phyloP scores from a whole-genome alignment of 331 rosid genomes.

The Cydonia oblonga region DNA sequence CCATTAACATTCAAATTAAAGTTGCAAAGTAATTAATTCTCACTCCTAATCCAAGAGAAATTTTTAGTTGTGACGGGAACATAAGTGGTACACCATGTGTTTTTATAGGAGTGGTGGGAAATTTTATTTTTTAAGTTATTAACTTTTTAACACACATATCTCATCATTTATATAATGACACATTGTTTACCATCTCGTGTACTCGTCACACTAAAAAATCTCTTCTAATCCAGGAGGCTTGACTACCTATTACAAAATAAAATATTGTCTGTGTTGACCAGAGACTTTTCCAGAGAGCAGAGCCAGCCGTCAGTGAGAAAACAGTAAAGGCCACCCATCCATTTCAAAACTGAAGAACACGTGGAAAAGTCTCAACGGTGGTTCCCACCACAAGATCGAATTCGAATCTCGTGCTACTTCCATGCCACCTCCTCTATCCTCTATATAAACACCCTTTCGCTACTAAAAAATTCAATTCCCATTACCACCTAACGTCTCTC shows the following conservation, averaged over 20 bases:
- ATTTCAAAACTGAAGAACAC: neutral
- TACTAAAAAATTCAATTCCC: neutral
- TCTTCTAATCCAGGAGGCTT: too few relatives aligned
- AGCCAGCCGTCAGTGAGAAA: neutral
- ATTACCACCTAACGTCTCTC: neutral
- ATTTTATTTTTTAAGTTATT: too few relatives aligned
- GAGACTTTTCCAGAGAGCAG: neutral
- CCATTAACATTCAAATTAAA: neutral
- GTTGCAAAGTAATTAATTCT: neutral
- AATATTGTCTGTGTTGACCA: neutral
- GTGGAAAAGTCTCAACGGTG: constrained; percentile 18
- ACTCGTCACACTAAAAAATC: too few relatives aligned
- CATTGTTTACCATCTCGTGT: too few relatives aligned
- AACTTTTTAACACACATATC: too few relatives aligned
- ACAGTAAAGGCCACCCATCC: neutral
- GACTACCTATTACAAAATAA: neutral
- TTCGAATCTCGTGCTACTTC: neutral
- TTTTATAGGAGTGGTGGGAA: too few relatives aligned
- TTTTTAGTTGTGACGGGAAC: too few relatives aligned
- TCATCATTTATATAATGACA: too few relatives aligned
- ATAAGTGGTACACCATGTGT: too few relatives aligned
- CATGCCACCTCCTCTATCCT: neutral
- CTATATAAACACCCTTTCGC: constrained; percentile 8
- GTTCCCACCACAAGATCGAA: constrained; percentile 15
- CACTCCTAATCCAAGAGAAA: neutral